A percentile compares a stretch with the other conserved stretches of the same genome.
phyloP scores from a whole-genome alignment of 192 early-diverging fungal species.

The Podila epigama region DNA sequence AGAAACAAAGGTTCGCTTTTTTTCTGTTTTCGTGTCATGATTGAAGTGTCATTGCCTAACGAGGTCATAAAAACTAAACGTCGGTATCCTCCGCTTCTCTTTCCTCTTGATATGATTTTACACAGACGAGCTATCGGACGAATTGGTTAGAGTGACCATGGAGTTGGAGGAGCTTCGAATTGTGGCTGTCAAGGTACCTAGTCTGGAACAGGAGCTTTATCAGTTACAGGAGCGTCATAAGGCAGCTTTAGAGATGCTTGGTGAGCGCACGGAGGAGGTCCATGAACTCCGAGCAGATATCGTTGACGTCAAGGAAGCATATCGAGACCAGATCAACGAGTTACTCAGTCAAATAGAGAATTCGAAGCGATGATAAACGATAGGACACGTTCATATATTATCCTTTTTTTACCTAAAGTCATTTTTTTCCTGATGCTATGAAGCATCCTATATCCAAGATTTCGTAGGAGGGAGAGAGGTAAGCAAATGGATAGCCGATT shows the following conservation, averaged over 20 bases:
- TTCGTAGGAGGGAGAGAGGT: background rate
- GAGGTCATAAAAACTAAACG: background rate
- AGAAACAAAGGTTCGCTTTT: conserved; percentile 60
- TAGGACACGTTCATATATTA: too few relatives aligned
- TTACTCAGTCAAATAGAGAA: conserved; percentile 57
- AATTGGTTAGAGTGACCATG: conserved; percentile 71
- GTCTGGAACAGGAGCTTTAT: conserved; percentile 58
- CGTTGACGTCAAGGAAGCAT: conserved; percentile 81
- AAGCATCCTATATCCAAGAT: background rate
- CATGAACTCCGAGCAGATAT: conserved; percentile 82
- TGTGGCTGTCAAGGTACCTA: conserved; percentile 29
- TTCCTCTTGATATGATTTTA: too few relatives aligned
- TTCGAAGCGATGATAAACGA: background rate
- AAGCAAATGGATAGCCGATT: too few relatives aligned
- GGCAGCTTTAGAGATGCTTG: conserved; percentile 85
- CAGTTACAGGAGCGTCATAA: conserved; percentile 70
- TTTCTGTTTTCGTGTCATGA: background rate
- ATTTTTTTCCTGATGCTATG: background rate
- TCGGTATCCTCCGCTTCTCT: background rate
- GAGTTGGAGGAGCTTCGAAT: conserved; percentile 70
- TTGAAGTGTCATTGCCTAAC: background rate
- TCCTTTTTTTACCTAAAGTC: too few relatives aligned
- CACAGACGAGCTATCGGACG: conserved; percentile 74
- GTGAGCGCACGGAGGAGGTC: conserved; percentile 89
- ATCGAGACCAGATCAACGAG: conserved; percentile 69